phyloP scores from a whole-genome alignment of 768 basidiomycete species.

The Rhodotorula graminis region DNA sequence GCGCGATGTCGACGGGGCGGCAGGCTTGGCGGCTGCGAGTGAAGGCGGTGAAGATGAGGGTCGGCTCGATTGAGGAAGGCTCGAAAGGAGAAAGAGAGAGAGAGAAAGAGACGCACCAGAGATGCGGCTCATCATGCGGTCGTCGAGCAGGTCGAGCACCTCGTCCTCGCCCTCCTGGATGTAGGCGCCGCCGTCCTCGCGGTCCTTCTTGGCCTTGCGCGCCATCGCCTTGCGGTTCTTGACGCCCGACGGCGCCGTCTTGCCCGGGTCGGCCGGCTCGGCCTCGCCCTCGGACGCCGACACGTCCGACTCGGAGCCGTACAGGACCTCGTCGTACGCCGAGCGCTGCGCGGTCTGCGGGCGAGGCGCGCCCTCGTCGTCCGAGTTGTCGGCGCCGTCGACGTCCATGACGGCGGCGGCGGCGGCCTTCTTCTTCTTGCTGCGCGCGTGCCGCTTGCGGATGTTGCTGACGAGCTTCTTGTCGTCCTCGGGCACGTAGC shows the following conservation, averaged over 20 bases:
- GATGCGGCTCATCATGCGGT: conserved; percentile 52
- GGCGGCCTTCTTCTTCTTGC: conserved; percentile 74
- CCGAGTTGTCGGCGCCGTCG: conserved; percentile 56
- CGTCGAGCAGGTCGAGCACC: conserved; percentile 88
- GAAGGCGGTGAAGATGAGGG: no score
- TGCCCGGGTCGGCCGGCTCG: background rate
- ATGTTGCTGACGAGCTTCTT: conserved; percentile 87
- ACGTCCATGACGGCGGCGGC: conserved; percentile 54
- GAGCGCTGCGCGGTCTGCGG: conserved; percentile 63
- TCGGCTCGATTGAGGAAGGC: background rate
- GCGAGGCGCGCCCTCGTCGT: conserved; percentile 49
- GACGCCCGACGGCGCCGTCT: conserved; percentile 39
- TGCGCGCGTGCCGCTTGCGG: conserved; percentile 88
- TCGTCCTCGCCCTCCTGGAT: conserved; percentile 83
- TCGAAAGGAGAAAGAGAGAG: background rate
- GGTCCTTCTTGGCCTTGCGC: conserved; percentile 46
- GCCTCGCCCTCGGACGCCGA: conserved; percentile 54
- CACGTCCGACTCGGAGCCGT: conserved; percentile 89
- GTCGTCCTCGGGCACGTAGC: conserved; percentile 70
- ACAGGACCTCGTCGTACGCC: conserved; percentile 94
- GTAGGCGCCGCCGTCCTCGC: conserved; percentile 55
- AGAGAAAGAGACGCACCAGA: conserved; percentile 43
- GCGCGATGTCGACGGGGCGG: background rate
- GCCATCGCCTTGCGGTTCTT: conserved; percentile 57
- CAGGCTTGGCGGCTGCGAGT: background rate